A percentile compares a stretch with the other conserved stretches of the same genome.
These are phyloP conservation scores for Mytilinidion resinicola DNA, from an alignment of 495 filamentous ascomycete genomes.

Conservation along the genomic window DNA sequence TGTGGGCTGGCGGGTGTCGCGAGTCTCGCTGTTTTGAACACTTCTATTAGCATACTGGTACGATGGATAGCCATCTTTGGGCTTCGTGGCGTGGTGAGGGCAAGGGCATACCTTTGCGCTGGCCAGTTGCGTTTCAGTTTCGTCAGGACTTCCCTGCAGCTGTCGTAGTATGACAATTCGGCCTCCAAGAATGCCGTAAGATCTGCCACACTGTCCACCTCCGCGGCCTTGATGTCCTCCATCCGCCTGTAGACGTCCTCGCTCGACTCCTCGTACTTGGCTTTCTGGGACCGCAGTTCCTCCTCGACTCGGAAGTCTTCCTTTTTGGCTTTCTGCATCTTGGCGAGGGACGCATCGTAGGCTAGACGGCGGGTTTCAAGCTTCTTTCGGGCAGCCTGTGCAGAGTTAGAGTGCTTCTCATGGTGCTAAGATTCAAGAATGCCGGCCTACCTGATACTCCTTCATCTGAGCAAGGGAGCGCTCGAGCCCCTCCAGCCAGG, in stretches of 20 bases:
- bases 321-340: constrained; percentile 89
- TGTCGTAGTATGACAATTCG: constrained; percentile 86
- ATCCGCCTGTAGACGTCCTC: constrained; percentile 91
- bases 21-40: constrained; percentile 1
- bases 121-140: constrained; percentile 66
- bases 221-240: constrained; percentile 93
- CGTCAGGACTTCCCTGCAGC: constrained; percentile 69
- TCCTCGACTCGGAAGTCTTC: constrained; percentile 93
- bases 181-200: constrained; percentile 78
- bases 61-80: no score
- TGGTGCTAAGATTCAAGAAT: neutral
- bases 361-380: constrained; percentile 84
- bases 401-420: neutral
- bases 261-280: constrained; percentile 92
- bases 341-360: constrained; percentile 83
- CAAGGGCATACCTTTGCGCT: constrained; percentile 42
- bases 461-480: constrained; percentile 91
- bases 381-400: constrained; percentile 81
- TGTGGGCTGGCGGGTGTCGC: constrained; percentile 36
- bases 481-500: constrained; percentile 89
- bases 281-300: constrained; percentile 83
- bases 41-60: constrained; percentile 17
- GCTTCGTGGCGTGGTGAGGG: neutral
- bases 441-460: constrained; percentile 72
- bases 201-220: constrained; percentile 76